phyloP scores from a whole-genome alignment of 2,329 filamentous ascomycete genomes.

The Aspergillus flavus region DNA sequence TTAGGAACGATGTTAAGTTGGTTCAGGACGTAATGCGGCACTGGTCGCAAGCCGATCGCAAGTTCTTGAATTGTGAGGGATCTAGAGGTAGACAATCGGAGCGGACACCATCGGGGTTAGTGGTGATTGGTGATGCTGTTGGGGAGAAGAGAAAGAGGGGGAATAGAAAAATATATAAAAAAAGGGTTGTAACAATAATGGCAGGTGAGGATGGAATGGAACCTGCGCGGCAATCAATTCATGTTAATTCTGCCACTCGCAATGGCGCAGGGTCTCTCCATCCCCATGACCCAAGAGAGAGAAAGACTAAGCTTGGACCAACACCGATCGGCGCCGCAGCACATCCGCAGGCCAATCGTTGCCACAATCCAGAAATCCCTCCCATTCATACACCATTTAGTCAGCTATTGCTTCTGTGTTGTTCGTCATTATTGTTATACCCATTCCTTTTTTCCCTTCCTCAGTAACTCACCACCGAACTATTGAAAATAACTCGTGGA shows the following conservation, averaged over 20 bases:
- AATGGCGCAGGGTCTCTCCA: conserved; percentile 1
- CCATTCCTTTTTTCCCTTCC: background rate
- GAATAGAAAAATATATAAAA: background rate
- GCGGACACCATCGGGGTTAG: background rate
- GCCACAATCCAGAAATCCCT: conserved; percentile 12
- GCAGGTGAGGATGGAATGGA: background rate
- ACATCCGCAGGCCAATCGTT: conserved; percentile 20
- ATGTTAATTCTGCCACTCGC: background rate
- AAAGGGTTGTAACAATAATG: background rate
- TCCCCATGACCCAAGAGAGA: conserved; percentile 2
- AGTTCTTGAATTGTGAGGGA: background rate
- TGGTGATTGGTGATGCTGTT: background rate
- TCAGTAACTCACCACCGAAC: background rate
- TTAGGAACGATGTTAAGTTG: conserved; percentile 5
- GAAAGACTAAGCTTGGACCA: conserved; percentile 28
- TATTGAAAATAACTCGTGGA: background rate
- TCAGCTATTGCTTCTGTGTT: conserved; percentile 20
- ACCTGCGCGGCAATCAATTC: background rate
- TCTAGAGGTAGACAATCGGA: background rate
- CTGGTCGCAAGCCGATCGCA: conserved; percentile 10
- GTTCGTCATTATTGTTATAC: conserved; percentile 5
- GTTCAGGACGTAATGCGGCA: conserved; percentile 6
- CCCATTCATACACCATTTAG: conserved; percentile 21
- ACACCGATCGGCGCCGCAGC: conserved; percentile 22
- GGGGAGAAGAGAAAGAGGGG: background rate